A percentile compares a stretch with the other conserved stretches of the same genome.
Conservation (phyloP, 176 grass and related monocot genomes). For the Ampelocalamus luodianensis region DNA sequence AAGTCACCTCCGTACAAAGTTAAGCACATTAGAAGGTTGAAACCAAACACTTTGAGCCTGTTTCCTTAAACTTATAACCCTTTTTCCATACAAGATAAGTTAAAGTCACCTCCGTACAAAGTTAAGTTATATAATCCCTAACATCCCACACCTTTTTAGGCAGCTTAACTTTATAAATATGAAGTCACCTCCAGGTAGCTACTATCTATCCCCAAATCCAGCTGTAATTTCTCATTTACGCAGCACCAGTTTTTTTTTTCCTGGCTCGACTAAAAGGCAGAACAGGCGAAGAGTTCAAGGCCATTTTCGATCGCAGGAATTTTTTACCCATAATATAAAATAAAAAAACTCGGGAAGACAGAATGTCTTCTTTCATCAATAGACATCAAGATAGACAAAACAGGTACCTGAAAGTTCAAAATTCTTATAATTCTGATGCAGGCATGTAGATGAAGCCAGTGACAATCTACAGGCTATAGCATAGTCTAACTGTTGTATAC, state of each 20-base stretch:
- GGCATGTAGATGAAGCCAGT: not conserved
- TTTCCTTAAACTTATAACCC: not conserved
- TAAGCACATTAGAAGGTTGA: not conserved
- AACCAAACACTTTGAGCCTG: not conserved
- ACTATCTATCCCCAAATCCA: not conserved
- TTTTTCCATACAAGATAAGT: conserved; percentile 19
- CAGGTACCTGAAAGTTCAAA: not conserved
- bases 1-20: not conserved
- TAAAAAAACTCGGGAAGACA: not conserved
- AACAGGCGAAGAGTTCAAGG: not conserved
- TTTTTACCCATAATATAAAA: not conserved
- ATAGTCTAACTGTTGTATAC: not conserved
- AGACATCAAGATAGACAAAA: not conserved
- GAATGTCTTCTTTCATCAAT: not conserved
- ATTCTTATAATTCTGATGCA: not conserved
- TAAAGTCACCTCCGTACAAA: not conserved
- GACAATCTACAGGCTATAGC: not conserved
- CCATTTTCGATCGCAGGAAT: not conserved
- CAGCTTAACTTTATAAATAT: not conserved
- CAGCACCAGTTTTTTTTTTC: not conserved
- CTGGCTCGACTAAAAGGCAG: not conserved
- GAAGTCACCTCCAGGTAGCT: not conserved
- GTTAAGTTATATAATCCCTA: not conserved
- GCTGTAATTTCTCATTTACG: not conserved
- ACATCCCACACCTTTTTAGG: not conserved